These are phyloP conservation scores for Saccharomycopsis lassenensis DNA, from an alignment of 805 yeast species.

Conservation along the genomic window DNA sequence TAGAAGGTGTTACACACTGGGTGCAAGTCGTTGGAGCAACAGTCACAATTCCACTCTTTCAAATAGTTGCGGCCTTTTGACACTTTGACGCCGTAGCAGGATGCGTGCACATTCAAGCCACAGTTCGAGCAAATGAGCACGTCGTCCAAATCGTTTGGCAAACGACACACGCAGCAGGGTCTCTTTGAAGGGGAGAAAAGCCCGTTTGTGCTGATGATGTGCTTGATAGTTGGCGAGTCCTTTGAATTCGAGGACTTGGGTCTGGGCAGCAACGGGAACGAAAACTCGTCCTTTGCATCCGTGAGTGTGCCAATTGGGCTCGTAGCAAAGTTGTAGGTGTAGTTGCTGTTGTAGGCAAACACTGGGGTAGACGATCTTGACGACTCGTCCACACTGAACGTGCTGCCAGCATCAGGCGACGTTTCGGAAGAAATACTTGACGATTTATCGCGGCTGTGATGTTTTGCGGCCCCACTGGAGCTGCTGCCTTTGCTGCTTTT, in stretches of 20 bases:
- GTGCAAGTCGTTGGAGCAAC: constrained; percentile 58
- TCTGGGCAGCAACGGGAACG: constrained; percentile 6
- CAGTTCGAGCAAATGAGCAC: constrained; percentile 52
- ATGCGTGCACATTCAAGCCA: constrained; percentile 56
- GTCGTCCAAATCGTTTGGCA: constrained; percentile 24
- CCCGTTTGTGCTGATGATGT: constrained; percentile 4
- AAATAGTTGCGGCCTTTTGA: constrained; percentile 15
- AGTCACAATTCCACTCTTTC: constrained; percentile 64
- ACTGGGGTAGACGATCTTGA: too few relatives aligned
- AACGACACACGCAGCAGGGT: constrained; percentile 49
- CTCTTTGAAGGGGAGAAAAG: constrained; percentile 12
- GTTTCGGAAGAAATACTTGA: too few relatives aligned
- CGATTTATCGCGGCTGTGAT: neutral
- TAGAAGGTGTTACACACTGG: constrained; percentile 49
- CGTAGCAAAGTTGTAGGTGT: constrained; percentile 12
- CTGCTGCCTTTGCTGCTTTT: constrained; percentile 16
- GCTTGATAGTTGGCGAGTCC: constrained; percentile 5
- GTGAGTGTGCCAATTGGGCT: neutral
- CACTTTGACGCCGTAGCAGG: constrained; percentile 49
- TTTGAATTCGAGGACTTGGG: constrained; percentile 9
- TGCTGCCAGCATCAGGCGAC: too few relatives aligned
- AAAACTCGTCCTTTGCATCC: constrained; percentile 6
- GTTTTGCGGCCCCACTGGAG: constrained; percentile 6
- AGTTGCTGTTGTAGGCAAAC: constrained; percentile 7
- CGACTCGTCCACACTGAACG: too few relatives aligned